Base-by-base conservation (phyloP, 2,329 filamentous ascomycete genomes). In the Aspergillus quadricinctus region DNA sequence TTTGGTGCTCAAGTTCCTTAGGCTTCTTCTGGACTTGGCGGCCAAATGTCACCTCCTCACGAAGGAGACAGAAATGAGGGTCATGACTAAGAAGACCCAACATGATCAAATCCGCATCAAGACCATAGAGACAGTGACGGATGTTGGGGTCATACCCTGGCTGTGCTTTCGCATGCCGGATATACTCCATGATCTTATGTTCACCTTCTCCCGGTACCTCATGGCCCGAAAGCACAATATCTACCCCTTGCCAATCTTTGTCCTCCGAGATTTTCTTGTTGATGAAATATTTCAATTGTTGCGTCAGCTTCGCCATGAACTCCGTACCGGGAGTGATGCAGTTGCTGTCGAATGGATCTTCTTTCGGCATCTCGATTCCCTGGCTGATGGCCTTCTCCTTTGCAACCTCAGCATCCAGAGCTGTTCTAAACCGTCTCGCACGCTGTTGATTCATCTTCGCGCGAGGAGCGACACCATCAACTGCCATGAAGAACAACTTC, bases 141-240 rank as follows among this genome's bases (percentile, higher is more conserved):
- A 96, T 85, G 69, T 99, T 97, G 50, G 90, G 84, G 72, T 96
- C 88, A 75, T 99, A 99, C 61, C 88, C 85, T 2, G 90, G 90
- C 75, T 99, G 94, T 50, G 93, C 92, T 80, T 97, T 97, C 60
- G 94, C 90, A 75, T 95, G 90, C 65, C 94, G 89, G 74, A 99
- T 99, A 75, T 99, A 99, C 76, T 99, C 95, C 94, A 99, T 99
- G 76, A 99, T 96, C 79, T 99, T 99, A 80, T 99, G 94, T 76
- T 99, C 94, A 67, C 94, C 94, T 77, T 99, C 95, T 66, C 94
- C 94, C 6, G 94, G 94, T 27, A 97, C 93, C 75, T 99, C 95
- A 71, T 99, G 95, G 54, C 95, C 94, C 5, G 94, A 99, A 57
- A 99, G 83, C 53, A 99, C 92, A 66, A 99, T 88, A 71, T 97